Percentiles rank a stretch among this genome's conserved stretches.
Evolutionary conservation across 306 rosid genomes (phyloP).

Genomic region (Vachellia pachyceras): DNA sequence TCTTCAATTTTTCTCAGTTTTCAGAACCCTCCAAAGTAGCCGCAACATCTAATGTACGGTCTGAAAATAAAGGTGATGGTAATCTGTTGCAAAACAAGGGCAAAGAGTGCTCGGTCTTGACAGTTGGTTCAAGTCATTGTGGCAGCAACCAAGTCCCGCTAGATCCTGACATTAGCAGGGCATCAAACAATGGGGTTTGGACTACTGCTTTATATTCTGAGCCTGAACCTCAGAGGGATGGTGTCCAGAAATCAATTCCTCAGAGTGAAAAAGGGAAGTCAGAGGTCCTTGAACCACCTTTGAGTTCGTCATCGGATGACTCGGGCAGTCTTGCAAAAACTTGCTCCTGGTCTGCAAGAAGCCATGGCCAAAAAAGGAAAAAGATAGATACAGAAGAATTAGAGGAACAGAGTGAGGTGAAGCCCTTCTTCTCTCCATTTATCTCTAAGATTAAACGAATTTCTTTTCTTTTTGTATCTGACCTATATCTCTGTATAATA

Average conservation of each 20-base stretch:
- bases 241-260: constrained; percentile 44
- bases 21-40: constrained; percentile 45
- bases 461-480: constrained; percentile 8
- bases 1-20: constrained; percentile 54
- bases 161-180: constrained; percentile 59
- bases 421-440: constrained; percentile 14
- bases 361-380: constrained; percentile 69
- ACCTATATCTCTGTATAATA: constrained; percentile 36
- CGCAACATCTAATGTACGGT: constrained; percentile 45
- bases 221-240: constrained; percentile 41
- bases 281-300: constrained; percentile 64
- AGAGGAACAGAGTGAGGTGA: constrained; percentile 87
- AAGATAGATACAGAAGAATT: constrained; percentile 68
- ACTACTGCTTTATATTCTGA: constrained; percentile 54
- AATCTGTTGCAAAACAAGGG: constrained; percentile 48
- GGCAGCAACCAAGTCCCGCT: constrained; percentile 77
- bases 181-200: constrained; percentile 62
- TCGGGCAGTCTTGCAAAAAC: constrained; percentile 84
- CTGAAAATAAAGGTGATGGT: constrained; percentile 44
- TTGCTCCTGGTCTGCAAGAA: constrained; percentile 63
- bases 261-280: constrained; percentile 56
- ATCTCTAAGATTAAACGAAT: constrained; percentile 14
- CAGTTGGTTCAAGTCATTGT: constrained; percentile 77
- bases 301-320: constrained; percentile 76
- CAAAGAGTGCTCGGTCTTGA: constrained; percentile 69